Evolutionary conservation across 495 filamentous ascomycete genomes (phyloP), one percentile per base, ranked within the genome.

Genomic region (Annulohypoxylon nitens): DNA sequence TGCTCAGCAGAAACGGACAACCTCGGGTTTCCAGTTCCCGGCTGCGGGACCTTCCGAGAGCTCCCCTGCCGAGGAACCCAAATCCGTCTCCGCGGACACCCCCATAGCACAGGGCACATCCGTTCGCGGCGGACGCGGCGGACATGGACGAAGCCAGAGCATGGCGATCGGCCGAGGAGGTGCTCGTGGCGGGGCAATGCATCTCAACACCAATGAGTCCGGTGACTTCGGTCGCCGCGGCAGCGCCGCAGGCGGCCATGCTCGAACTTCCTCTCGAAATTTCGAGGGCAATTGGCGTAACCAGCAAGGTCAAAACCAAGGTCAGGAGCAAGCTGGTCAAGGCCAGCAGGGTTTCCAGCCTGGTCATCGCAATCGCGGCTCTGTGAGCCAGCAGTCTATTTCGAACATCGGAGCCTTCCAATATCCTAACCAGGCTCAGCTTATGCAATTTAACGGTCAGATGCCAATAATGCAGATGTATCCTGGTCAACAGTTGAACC

Each of bases 241-340:
- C 63, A 90, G 91, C 70, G 81, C 83, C 34, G 84, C 87, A 39
- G 88, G 90, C 63, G 77, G 77, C 48, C 96, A 99, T 79, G 90
- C 88, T 74, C 88, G 97, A 59, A 91, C 90, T 8, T 86, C 85
- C 6, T 99, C 96, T 14, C 87, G 96, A 34, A 99, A 98, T 78
- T 99, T 98, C 81, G 97, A 99, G 70, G 89, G 94, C 70, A 98
- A 99, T 81, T 99, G 96, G 96, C 91, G 96, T 74, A 95, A 96
- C 79, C 96, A 77, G 50, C 75, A 93, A 69, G 90, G 89, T 78
- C 92, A 91, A 75, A 86, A 82, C 64, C 87, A 88, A 66, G 81
- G 79, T 45, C 87, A 89, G 70, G 83, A 83, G 23, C 86, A 86
- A 76, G 81, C 83, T 61, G 76, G 81, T 14, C 89, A 90, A 78